Evolutionary conservation across 805 yeast genomes (phyloP), one percentile per base, ranked within the genome.

Genomic region (Brettanomyces nanus): DNA sequence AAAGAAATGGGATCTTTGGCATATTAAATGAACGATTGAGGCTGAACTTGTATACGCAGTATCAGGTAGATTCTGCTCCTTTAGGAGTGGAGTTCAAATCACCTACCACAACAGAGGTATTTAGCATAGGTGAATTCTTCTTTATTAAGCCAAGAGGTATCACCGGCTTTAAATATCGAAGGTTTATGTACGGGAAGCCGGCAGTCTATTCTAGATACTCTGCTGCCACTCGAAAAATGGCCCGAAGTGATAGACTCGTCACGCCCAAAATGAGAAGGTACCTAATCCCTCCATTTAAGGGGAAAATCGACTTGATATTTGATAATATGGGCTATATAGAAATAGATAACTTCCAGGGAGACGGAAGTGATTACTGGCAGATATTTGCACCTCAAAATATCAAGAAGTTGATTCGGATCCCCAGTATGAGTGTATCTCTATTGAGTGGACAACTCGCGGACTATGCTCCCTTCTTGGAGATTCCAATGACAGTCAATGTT

Each of bases 1-100:
- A 39, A 19, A 21, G 43, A 4, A 42, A 43, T 18, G 48, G 58
- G n/a, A 44, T 51, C 3, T 52, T 46, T 31, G 41, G 47, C 6
- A 40, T 46, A 15, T 27, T 46, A 6, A 40, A 42, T 27, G 33
- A 37, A 19, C 9, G 14, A 6, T n/a, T 9, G 14, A 27, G 31
- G 19, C 26, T 19, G 15, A 28, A 19, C 7, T 33, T 35, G 9
- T 23, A 20, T 10, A 13, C 32, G n/a, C 38, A 35, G 28, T 29
- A 15, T 20, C 13, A 28, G 6, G 25, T 15, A 9, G 38, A 35
- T 29, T 25, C 11, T 3, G 17, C 6, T 4, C 20, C n/a, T 15
- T 33, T 10, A 18, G 17, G 9, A 11, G 22, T 34, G 10, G 9
- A 9, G 10, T 23, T 33, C 10, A 19, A 26, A 9, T 19, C 23